Conservation (phyloP, 495 filamentous ascomycete genomes). For the Daldinia decipiens region DNA sequence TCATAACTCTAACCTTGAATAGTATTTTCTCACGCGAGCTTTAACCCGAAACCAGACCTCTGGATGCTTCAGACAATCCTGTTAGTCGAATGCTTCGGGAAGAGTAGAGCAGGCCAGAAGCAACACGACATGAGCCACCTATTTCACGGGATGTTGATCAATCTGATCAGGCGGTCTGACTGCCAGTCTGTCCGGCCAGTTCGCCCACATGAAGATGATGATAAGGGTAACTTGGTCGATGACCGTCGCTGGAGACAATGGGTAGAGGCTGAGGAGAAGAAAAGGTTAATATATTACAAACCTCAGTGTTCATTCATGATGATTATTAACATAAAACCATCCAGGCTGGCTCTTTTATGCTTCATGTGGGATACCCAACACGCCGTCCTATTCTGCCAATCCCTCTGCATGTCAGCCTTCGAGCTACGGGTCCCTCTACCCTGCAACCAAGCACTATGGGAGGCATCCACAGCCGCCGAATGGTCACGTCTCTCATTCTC, state of each 20-base stretch:
- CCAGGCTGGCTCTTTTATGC: conserved; percentile 61
- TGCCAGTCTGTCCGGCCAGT: conserved; percentile 57
- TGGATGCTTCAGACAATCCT: conserved; percentile 67
- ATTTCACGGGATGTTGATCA: conserved; percentile 68
- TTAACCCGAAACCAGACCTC: conserved; percentile 59
- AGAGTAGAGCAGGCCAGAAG: conserved; percentile 63
- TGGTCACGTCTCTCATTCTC: conserved; percentile 55
- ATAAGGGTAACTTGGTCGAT: conserved; percentile 38
- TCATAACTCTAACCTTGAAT: background rate
- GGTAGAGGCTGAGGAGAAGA: conserved; percentile 64
- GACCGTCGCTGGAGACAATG: conserved; percentile 59
- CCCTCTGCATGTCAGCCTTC: conserved; percentile 68
- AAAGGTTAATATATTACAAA: conserved; percentile 49
- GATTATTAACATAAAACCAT: conserved; percentile 3
- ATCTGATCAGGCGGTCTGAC: conserved; percentile 65
- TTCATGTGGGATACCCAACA: conserved; percentile 71
- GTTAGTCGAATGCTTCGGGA: conserved; percentile 69
- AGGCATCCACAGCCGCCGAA: conserved; percentile 58
- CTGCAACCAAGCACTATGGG: conserved; percentile 60
- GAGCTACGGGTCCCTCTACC: conserved; percentile 63
- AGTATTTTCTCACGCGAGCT: conserved; percentile 55
- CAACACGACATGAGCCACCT: conserved; percentile 66
- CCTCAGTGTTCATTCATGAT: background rate
- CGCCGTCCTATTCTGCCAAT: conserved; percentile 66
- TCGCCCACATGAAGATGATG: conserved; percentile 30